These are phyloP conservation scores for Oenanthe javanica DNA, from an alignment of 140 eudicot species.

Conservation along the genomic window DNA sequence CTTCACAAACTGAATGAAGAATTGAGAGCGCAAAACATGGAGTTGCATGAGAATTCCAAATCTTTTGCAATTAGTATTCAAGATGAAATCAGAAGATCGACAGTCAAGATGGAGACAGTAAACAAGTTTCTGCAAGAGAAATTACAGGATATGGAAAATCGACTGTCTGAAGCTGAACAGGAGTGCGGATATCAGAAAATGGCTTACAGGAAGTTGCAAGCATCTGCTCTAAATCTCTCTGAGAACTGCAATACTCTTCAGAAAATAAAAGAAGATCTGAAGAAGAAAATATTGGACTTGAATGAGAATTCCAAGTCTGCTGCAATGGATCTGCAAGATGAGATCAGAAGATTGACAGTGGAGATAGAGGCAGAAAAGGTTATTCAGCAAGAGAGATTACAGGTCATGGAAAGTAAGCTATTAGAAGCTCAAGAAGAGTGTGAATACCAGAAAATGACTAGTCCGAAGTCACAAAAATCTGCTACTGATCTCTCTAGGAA, in stretches of 20 bases:
- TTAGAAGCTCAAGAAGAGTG: constrained; percentile 44
- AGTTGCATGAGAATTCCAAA: constrained; percentile 32
- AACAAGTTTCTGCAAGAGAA: constrained; percentile 23
- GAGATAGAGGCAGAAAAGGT: constrained; percentile 23
- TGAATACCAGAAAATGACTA: constrained; percentile 37
- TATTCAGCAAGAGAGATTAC: constrained; percentile 26
- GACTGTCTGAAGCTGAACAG: constrained; percentile 30
- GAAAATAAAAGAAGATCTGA: constrained; percentile 43
- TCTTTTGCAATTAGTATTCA: constrained; percentile 32
- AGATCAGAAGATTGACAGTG: constrained; percentile 26
- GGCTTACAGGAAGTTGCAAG: constrained; percentile 44
- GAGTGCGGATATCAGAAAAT: constrained; percentile 38
- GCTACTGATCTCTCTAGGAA: constrained; percentile 34
- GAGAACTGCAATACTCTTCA: constrained; percentile 39
- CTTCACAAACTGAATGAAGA: constrained; percentile 49
- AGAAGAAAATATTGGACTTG: constrained; percentile 22
- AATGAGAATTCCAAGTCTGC: constrained; percentile 28
- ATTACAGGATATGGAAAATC: constrained; percentile 31
- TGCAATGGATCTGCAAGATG: constrained; percentile 40
- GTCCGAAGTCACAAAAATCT: constrained; percentile 45
- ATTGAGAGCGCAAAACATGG: constrained; percentile 31
- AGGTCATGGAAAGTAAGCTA: constrained; percentile 28
- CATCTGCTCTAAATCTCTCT: constrained; percentile 33
- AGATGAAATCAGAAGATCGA: constrained; percentile 33
- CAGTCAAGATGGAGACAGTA: constrained; percentile 22